Evolutionary conservation across 2,329 filamentous ascomycete genomes (phyloP).

Genomic region (Elsinoe australis): DNA sequence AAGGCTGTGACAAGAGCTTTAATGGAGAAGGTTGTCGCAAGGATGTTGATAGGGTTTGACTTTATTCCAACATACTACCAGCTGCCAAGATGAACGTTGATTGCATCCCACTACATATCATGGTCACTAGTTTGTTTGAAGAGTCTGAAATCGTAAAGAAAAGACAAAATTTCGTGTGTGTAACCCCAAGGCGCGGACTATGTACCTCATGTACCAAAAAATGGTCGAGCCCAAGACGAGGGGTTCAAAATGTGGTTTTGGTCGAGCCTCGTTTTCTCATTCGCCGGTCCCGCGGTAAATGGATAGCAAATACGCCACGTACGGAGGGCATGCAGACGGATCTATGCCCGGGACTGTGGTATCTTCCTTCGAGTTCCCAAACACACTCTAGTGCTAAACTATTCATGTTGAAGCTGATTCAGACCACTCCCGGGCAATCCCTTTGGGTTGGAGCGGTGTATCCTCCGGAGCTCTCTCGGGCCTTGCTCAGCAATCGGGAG

Average conservation of each 20-base stretch:
- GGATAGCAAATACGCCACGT: conserved; percentile 8
- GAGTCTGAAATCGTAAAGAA: background rate
- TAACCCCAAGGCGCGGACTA: conserved; percentile 6
- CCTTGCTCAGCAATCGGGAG: too few relatives aligned
- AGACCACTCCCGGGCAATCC: background rate
- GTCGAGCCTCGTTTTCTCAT: conserved; percentile 10
- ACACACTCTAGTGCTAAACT: too few relatives aligned
- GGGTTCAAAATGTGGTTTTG: conserved; percentile 15
- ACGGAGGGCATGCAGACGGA: conserved; percentile 7
- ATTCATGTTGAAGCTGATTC: background rate
- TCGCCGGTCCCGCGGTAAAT: conserved; percentile 9
- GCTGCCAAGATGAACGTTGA: background rate
- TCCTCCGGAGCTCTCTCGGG: conserved; percentile 13
- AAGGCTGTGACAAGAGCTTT: too few relatives aligned
- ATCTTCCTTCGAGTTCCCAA: too few relatives aligned
- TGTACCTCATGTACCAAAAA: conserved; percentile 15
- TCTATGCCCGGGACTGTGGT: background rate
- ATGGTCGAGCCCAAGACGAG: conserved; percentile 8
- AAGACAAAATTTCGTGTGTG: conserved; percentile 4
- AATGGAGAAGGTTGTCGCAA: background rate
- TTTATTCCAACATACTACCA: background rate
- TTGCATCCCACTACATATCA: background rate
- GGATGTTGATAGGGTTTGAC: background rate
- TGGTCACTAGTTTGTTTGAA: background rate
- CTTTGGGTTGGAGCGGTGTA: background rate